A percentile compares a stretch with the other conserved stretches of the same genome.
These are phyloP conservation scores for Penicillium carneum DNA, from an alignment of 2,329 filamentous ascomycete genomes.

Conservation along the genomic window DNA sequence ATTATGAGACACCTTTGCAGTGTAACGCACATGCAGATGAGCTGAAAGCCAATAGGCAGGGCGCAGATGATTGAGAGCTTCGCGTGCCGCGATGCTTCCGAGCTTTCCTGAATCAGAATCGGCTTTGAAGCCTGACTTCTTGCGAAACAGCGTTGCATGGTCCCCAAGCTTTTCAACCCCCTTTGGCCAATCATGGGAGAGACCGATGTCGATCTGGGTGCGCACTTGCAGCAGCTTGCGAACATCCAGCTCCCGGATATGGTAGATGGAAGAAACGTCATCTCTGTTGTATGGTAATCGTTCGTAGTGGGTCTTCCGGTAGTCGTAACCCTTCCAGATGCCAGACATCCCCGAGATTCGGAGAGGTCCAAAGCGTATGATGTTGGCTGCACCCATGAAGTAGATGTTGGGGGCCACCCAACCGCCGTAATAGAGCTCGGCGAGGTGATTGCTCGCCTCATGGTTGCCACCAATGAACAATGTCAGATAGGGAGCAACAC, in stretches of 20 bases:
- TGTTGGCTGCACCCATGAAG: conserved; percentile 91
- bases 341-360: conserved; percentile 89
- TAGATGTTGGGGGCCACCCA: conserved; percentile 98
- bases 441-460: conserved; percentile 87
- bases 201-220: conserved; percentile 87
- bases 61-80: conserved; percentile 80
- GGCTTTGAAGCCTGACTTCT: conserved; percentile 75
- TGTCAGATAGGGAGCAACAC: conserved; percentile 83
- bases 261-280: conserved; percentile 84
- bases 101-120: conserved; percentile 79
- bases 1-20: conserved; percentile 66
- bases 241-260: conserved; percentile 87
- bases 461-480: conserved; percentile 95
- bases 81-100: conserved; percentile 79
- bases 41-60: conserved; percentile 92
- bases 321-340: conserved; percentile 93
- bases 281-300: conserved; percentile 80
- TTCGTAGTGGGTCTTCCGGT: conserved; percentile 82
- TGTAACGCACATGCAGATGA: conserved; percentile 88
- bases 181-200: conserved; percentile 96
- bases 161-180: conserved; percentile 82
- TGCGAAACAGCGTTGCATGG: conserved; percentile 69
- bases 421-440: conserved; percentile 92
- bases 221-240: conserved; percentile 83
- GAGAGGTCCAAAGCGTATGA: conserved; percentile 81